Base-by-base conservation (phyloP, 768 basidiomycete species). In the Leccinellum luteum region DNA sequence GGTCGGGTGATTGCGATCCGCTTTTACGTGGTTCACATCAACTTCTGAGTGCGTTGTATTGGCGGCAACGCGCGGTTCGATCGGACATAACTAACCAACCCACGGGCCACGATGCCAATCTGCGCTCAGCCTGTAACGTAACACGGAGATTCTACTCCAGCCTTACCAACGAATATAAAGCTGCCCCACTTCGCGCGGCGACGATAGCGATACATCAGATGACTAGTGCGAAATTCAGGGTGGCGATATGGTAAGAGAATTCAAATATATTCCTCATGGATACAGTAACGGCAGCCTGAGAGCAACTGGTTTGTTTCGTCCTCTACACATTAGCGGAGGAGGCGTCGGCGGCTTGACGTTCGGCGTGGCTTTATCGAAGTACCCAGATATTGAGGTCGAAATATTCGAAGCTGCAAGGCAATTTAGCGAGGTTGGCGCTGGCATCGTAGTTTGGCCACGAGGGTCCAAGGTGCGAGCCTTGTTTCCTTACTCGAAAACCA, bases 341-440 rank as follows among this genome's bases (percentile, higher is more conserved):
- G 25, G 25, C 25, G 25, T 25, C 25, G 25, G 25, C 25, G 25
- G 25, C 25, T 25, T 25, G 25, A 25, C 25, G 4, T 25, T 25
- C 25, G 25, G 25, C 25, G 25, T 25, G 25, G 25, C 25, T 25
- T 25, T 25, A 25, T 25, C 25, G 25, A 25, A 25, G 50, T 81
- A 79, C 64, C 76, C 77, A 1, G 78, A 84, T 58, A 82, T 86
- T 28, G 79, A 84, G 32, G 76, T 85, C 44, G 77, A 81, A 51
- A 69, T 86, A 27, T 86, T 79, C 56, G 85, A 87, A 72, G 77
- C 74, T 79, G 83, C 30, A 63, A 66, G n/a, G 38, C 70, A 77
- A 52, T 76, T 85, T 43, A 68, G 75, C 25, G 85, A 85, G 68
- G 47, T 85, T 27, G 85, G 85, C 17, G 84, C 84, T 19, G 85